Evolutionary conservation across 2,329 filamentous ascomycete genomes (phyloP), one percentile per base, ranked within the genome.

Genomic region (Akanthomyces dipterigenus): DNA sequence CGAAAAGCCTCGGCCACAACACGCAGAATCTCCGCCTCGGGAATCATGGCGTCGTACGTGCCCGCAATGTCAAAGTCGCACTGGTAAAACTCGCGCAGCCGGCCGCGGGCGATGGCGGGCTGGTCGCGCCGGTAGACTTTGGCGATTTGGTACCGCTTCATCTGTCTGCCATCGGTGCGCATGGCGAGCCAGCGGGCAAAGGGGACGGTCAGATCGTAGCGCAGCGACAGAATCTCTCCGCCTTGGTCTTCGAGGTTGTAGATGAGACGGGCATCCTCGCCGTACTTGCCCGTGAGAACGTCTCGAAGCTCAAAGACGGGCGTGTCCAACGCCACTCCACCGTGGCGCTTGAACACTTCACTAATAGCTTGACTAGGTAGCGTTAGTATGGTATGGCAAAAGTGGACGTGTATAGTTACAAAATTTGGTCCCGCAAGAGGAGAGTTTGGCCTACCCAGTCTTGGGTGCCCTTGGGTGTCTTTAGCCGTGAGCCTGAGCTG

Each of bases 61-160:
- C 93, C 92, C 11, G 93, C 93, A 76, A 96, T 93, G 72, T 97
- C 93, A 71, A 97, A 96, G 77, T 97, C 93, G 78, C 93, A 97
- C 76, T 97, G 93, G 78, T 96, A 96, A 76, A 96, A 96, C 76
- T 97, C 93, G 70, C 93, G 85, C 88, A 96, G 95, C 58, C 93
- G 86, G 55, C 93, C 93, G 73, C 96, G 95, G 65, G 88, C 90
- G 77, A 97, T 91, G 63, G 91, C 72, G 11, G 76, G 76, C 64
- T 78, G 76, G 62, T 78, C 76, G 67, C 76, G 67, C 51, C 77
- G 75, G 70, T 79, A 79, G 66, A 96, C 93, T 78, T 96, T 96
- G 67, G 91, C 91, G 67, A 97, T 93, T 77, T 96, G 91, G 75
- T 96, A 97, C 69, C 93, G 85, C 79, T 96, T 96, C 78, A 96